Base-by-base conservation (phyloP, 164 flowering plant genomes). In the Sextonia rubra region DNA sequence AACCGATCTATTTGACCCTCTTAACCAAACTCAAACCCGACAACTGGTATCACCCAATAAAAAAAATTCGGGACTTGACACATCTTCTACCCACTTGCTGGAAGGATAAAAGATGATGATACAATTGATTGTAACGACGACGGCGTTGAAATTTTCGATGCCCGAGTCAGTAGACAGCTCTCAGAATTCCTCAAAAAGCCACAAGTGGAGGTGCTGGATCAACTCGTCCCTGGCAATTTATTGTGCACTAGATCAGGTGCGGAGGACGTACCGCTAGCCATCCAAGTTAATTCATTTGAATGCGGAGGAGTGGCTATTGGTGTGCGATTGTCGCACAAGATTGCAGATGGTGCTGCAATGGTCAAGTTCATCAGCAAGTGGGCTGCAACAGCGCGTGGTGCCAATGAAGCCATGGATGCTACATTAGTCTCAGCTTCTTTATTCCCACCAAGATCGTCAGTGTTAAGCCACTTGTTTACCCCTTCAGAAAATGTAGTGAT, bases 271-370 rank as follows among this genome's bases (percentile, higher is more conserved):
- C 22, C 79, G 12, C 69, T 82, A 2, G 80, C 77, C 17, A 48
- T 88, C 47, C 90, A 89, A 82, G 82, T 73, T 0, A 89, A 73
- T 69, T 15, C 58, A 0, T 87, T 91, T 67, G 76, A 79, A 9
- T 88, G 90, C 61, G 89, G 91, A 7, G 93, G 91, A 4, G 77
- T 86, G 12, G 88, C 87, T 4, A 71, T 91, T 37, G 86, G 87
- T 9, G 15, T 86, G 4, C 80, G 88, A 73, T 52, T 85, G 23
- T 79, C 83, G 1, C 93, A 89, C 68, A 81, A 74, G 72, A 60
- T 86, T 24, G 74, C 79, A 18, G 93, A 88, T 69, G 87, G 79
- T 7, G 69, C 73, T 5, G 74, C 86, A 0, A 9, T 83, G 2
- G 72, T 76, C 48, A 66, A 68, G 0, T 89, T 91, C 63, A 62